phyloP scores from a whole-genome alignment of 164 flowering plant genomes.

The Hamamelis virginiana region DNA sequence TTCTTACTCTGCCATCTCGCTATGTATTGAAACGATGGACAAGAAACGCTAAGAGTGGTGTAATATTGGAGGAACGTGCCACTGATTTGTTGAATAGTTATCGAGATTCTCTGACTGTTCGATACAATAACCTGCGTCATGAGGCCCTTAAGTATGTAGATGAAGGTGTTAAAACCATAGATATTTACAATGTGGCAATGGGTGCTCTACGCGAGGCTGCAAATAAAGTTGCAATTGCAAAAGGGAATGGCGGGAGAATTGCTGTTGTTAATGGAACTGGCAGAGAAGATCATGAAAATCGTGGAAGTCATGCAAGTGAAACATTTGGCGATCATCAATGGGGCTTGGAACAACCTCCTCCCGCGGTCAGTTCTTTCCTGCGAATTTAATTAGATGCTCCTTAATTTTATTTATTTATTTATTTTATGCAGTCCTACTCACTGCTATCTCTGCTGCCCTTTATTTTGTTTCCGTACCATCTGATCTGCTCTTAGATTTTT shows the following conservation, averaged over 20 bases:
- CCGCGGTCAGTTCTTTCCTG: slow-evolving; percentile 17
- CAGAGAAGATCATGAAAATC: neutral
- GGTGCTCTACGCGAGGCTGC: slow-evolving; percentile 27
- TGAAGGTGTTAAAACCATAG: slow-evolving; percentile 22
- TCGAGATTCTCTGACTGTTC: slow-evolving; percentile 27
- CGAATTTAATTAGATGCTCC: neutral
- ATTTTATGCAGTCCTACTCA: no score
- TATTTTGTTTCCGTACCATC: no score
- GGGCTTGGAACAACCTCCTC: slow-evolving; percentile 7
- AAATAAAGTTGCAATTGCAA: slow-evolving; percentile 22
- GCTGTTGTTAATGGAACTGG: slow-evolving; percentile 5
- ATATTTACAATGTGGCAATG: slow-evolving; percentile 27
- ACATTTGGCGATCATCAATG: slow-evolving; percentile 7
- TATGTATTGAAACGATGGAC: slow-evolving; percentile 42
- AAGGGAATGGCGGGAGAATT: slow-evolving; percentile 17
- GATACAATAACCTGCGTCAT: slow-evolving; percentile 26
- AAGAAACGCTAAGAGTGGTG: slow-evolving; percentile 40
- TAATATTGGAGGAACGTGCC: slow-evolving; percentile 29
- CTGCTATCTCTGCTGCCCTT: no score
- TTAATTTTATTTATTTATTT: neutral
- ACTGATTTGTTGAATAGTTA: slow-evolving; percentile 17
- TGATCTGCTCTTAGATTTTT: no score
- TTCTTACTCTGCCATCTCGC: slow-evolving; percentile 38
- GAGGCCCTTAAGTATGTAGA: slow-evolving; percentile 37
- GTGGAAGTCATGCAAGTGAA: slow-evolving; percentile 4